Percentiles rank a stretch among this genome's conserved stretches.
Conservation (phyloP, 1,139 yeast species). For the Dujonia santamariae region DNA sequence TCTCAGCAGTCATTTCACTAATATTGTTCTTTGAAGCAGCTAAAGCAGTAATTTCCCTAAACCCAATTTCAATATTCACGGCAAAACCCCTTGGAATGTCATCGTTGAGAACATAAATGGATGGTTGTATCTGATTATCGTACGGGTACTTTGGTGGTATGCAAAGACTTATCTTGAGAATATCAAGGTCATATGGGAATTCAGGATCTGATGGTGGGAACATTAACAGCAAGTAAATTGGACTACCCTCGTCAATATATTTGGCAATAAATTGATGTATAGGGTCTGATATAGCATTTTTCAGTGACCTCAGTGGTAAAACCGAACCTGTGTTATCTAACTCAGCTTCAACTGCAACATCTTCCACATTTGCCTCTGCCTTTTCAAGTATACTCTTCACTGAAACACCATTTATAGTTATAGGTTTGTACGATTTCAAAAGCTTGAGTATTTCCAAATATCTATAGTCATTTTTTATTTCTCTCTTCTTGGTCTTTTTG, state of each 20-base stretch:
- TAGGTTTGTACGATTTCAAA: slow-evolving; percentile 24
- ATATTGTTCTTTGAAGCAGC: slow-evolving; percentile 6
- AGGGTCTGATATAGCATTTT: slow-evolving; percentile 1
- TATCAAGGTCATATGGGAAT: slow-evolving; percentile 62
- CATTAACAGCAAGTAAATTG: slow-evolving; percentile 31
- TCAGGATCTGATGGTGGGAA: slow-evolving; percentile 69
- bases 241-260: slow-evolving; percentile 6
- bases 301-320: not conserved
- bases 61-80: slow-evolving; percentile 64
- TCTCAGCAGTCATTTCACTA: slow-evolving; percentile 16
- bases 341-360: not conserved
- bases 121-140: slow-evolving; percentile 29
- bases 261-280: slow-evolving; percentile 5
- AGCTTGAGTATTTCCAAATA: slow-evolving; percentile 26
- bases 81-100: slow-evolving; percentile 76
- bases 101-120: slow-evolving; percentile 53
- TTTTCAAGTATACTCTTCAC: slow-evolving; percentile 17
- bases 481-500: not conserved
- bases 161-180: slow-evolving; percentile 47
- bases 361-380: slow-evolving; percentile 11
- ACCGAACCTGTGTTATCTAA: not conserved
- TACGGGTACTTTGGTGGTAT: slow-evolving; percentile 59
- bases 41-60: slow-evolving; percentile 34
- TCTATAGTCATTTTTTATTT: slow-evolving; percentile 13
- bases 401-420: slow-evolving; percentile 33